A percentile compares a stretch with the other conserved stretches of the same genome.
phyloP scores from a whole-genome alignment of 495 filamentous ascomycete genomes.

The Penicillium paradoxum region DNA sequence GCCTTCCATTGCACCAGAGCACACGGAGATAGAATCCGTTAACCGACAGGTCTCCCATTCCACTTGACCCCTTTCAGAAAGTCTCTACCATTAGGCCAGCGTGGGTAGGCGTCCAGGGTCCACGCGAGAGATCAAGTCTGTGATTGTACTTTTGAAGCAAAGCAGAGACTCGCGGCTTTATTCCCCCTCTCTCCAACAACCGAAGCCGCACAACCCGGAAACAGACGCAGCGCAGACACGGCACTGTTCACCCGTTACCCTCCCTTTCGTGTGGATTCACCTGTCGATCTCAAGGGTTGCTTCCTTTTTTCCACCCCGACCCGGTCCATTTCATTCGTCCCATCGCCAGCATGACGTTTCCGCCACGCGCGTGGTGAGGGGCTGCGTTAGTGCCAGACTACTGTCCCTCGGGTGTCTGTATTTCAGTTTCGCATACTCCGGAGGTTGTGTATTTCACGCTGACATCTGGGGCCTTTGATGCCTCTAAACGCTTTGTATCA shows the following conservation, averaged over 20 bases:
- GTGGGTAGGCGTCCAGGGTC: no score
- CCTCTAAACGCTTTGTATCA: not conserved
- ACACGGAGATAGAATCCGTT: slow-evolving; percentile 16
- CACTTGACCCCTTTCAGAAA: slow-evolving; percentile 1
- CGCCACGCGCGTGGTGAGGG: not conserved
- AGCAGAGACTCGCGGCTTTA: not conserved
- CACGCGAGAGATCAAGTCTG: no score
- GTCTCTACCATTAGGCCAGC: no score
- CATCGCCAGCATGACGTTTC: not conserved
- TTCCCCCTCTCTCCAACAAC: no score
- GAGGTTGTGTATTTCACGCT: not conserved
- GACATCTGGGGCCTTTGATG: not conserved
- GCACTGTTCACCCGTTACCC: not conserved
- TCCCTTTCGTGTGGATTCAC: not conserved
- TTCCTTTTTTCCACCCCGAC: not conserved
- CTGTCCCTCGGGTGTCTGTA: not conserved
- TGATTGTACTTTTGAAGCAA: not conserved
- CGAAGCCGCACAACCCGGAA: no score
- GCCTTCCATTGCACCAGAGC: slow-evolving; percentile 11
- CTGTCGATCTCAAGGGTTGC: not conserved
- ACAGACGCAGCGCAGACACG: not conserved
- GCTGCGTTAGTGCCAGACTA: not conserved
- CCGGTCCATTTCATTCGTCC: not conserved
- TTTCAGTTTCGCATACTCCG: not conserved
- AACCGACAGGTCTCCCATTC: slow-evolving; percentile 5